These are phyloP conservation scores for Cryptomeria japonica DNA, from an alignment of 75 land plant species.

Conservation along the genomic window DNA sequence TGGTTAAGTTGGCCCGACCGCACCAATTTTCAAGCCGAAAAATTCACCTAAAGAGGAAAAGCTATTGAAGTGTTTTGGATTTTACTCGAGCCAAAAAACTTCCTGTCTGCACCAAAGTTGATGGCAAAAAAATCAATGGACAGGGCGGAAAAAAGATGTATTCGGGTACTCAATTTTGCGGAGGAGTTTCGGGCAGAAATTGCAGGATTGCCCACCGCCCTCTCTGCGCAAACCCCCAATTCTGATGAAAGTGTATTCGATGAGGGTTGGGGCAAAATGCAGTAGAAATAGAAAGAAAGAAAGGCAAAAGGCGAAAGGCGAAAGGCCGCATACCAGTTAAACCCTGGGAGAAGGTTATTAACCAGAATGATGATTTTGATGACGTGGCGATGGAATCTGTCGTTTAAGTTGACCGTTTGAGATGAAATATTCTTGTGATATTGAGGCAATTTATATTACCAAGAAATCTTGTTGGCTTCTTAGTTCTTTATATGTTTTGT, in stretches of 20 bases:
- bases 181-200: constrained; percentile 7
- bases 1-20: not conserved
- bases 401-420: not conserved
- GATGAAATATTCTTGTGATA: constrained; percentile 1
- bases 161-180: not conserved
- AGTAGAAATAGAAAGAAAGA: too few relatives aligned
- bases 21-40: not conserved
- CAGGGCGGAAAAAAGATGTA: not conserved
- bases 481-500: not conserved
- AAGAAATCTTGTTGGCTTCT: not conserved
- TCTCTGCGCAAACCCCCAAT: not conserved
- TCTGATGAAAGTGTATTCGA: not conserved
- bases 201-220: not conserved
- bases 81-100: not conserved
- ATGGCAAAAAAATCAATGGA: not conserved
- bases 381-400: not conserved
- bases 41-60: not conserved
- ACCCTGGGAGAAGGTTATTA: not conserved
- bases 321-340: not conserved
- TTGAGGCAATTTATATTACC: not conserved
- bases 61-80: not conserved
- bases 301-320: too few relatives aligned
- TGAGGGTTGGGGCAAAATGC: not conserved
- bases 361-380: not conserved
- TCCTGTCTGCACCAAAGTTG: not conserved